phyloP scores from a whole-genome alignment of 2,329 filamentous ascomycete species.

The Colletotrichum aenigma region DNA sequence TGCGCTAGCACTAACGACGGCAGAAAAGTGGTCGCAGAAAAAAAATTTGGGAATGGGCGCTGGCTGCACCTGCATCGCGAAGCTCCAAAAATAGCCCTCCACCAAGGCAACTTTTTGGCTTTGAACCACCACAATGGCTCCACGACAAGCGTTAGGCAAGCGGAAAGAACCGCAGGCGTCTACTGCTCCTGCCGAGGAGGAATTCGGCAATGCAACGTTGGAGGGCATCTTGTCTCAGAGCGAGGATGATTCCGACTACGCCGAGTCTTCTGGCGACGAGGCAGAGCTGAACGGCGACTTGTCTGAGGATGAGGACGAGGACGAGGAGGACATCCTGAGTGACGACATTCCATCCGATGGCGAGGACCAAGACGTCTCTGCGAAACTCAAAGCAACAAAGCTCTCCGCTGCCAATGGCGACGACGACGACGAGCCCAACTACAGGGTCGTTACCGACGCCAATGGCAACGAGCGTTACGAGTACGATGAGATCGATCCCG shows the following conservation, averaged over 20 bases:
- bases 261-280: constrained; percentile 41
- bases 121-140: constrained; percentile 37
- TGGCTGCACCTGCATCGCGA: constrained; percentile 15
- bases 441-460: constrained; percentile 74
- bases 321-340: constrained; percentile 40
- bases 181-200: constrained; percentile 61
- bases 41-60: constrained; percentile 18
- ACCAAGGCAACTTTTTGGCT: background rate
- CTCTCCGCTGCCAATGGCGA: constrained; percentile 32
- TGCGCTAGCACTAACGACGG: constrained; percentile 8
- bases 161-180: constrained; percentile 67
- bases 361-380: constrained; percentile 37
- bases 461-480: constrained; percentile 91
- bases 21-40: constrained; percentile 16
- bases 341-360: constrained; percentile 46
- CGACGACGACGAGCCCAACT: constrained; percentile 49
- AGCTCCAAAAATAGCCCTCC: constrained; percentile 21
- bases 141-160: constrained; percentile 57
- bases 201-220: constrained; percentile 59
- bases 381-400: constrained; percentile 30
- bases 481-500: constrained; percentile 91
- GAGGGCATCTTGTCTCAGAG: constrained; percentile 62
- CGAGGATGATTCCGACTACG: constrained; percentile 62
- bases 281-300: constrained; percentile 44
- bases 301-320: constrained; percentile 41